Percentiles rank a stretch among this genome's conserved stretches.
Evolutionary conservation across 768 basidiomycete species (phyloP).

Genomic region (Pulveroboletus sp.): DNA sequence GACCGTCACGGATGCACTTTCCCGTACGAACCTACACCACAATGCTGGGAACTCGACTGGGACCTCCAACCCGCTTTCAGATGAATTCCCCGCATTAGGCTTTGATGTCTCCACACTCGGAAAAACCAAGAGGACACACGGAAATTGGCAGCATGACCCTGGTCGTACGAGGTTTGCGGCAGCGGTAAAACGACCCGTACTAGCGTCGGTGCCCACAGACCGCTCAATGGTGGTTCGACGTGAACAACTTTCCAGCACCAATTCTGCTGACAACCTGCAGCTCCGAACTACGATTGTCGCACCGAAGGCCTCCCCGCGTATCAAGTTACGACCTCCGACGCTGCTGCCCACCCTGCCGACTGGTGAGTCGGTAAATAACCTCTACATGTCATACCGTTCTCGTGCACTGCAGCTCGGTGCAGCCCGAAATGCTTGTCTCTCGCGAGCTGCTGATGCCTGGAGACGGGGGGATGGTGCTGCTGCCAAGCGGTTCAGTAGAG

Average conservation of each 20-base stretch:
- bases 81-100: constrained; percentile 72
- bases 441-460: constrained; percentile 95
- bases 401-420: constrained; percentile 90
- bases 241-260: constrained; percentile 48
- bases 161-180: constrained; percentile 86
- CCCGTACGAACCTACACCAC: constrained; percentile 56
- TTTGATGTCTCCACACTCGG: constrained; percentile 37
- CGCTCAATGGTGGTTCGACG: constrained; percentile 45
- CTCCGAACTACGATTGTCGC: constrained; percentile 68
- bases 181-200: constrained; percentile 70
- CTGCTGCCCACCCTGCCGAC: constrained; percentile 87
- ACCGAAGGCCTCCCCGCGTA: constrained; percentile 75
- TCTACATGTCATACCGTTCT: constrained; percentile 88
- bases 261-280: constrained; percentile 56
- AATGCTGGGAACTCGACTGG: constrained; percentile 35
- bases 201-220: constrained; percentile 33
- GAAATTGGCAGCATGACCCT: constrained; percentile 60
- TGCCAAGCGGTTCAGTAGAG: constrained; percentile 89
- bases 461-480: constrained; percentile 91
- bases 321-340: constrained; percentile 77
- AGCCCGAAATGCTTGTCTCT: constrained; percentile 89
- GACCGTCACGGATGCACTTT: constrained; percentile 61
- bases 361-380: constrained; percentile 67
- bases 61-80: constrained; percentile 29
- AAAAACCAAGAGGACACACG: constrained; percentile 41